Percentiles rank a stretch among this genome's conserved stretches.
phyloP scores from a whole-genome alignment of 306 rosid species.

The Lithocarpus polystachyus region DNA sequence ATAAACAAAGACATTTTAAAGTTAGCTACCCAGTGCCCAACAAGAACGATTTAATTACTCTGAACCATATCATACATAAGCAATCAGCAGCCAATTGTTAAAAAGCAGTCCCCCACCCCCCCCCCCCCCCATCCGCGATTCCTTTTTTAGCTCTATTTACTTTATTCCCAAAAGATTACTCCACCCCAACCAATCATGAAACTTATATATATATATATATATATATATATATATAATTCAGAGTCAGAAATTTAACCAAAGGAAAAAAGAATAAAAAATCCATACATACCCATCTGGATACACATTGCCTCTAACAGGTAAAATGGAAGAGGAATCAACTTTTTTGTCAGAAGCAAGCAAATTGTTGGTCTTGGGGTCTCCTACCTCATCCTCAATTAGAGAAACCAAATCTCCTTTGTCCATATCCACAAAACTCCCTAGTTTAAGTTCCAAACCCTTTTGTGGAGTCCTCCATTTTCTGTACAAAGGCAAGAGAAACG shows the following conservation, averaged over 20 bases:
- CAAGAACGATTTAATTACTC: no score
- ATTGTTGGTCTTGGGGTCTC: conserved; percentile 11
- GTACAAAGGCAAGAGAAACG: conserved; percentile 54
- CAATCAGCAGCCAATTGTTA: not conserved
- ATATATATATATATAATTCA: no score
- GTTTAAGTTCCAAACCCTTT: conserved; percentile 39
- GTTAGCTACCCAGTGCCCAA: no score
- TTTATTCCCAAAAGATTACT: conserved; percentile 2
- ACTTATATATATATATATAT: no score
- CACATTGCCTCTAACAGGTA: conserved; percentile 68
- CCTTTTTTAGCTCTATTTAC: not conserved
- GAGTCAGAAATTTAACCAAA: not conserved
- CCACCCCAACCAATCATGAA: not conserved
- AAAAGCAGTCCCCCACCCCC: no score
- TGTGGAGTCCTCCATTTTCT: conserved; percentile 34
- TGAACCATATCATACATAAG: no score
- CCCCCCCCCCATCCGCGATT: not conserved
- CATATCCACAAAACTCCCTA: conserved; percentile 46
- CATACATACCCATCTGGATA: conserved; percentile 70
- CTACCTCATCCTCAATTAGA: conserved; percentile 5
- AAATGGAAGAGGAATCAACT: conserved; percentile 48
- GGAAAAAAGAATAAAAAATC: not conserved
- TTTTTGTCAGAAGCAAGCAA: conserved; percentile 30
- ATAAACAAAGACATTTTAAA: no score
- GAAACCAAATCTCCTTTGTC: conserved; percentile 28